Conservation (phyloP, 306 rosid genomes). For the Hylodesmum podocarpum region DNA sequence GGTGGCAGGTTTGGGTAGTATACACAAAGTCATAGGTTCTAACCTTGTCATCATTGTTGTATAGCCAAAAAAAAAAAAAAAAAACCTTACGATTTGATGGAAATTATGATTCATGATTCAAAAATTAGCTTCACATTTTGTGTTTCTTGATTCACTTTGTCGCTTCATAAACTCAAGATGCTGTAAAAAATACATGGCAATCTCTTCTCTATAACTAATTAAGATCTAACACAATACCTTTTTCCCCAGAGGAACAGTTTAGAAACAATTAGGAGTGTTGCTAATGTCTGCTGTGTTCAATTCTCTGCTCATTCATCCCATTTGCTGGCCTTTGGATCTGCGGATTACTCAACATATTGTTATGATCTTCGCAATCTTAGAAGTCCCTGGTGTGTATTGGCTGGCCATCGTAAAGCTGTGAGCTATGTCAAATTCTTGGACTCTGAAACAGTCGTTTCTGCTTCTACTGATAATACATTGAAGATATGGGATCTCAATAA, state of each 20-base stretch:
- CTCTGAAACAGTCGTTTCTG: constrained; percentile 87
- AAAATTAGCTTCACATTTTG: neutral
- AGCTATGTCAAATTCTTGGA: constrained; percentile 94
- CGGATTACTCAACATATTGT: constrained; percentile 83
- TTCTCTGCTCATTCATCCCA: constrained; percentile 88
- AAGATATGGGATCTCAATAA: constrained; percentile 93
- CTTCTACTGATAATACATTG: constrained; percentile 90
- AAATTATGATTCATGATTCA: neutral
- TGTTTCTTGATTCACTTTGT: neutral
- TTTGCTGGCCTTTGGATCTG: constrained; percentile 79
- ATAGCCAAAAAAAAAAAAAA: too few relatives aligned
- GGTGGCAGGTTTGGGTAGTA: too few relatives aligned
- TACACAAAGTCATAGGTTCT: too few relatives aligned
- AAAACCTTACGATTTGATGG: too few relatives aligned
- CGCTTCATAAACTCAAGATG: constrained; percentile 17
- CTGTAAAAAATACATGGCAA: neutral
- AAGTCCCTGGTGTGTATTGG: constrained; percentile 85
- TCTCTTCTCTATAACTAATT: constrained; percentile 2
- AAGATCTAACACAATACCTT: constrained; percentile 33
- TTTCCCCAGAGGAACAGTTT: constrained; percentile 65
- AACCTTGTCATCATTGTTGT: too few relatives aligned
- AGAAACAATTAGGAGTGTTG: constrained; percentile 74
- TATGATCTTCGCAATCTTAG: constrained; percentile 87
- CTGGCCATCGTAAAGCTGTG: constrained; percentile 84
- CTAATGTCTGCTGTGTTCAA: constrained; percentile 95